A percentile compares a stretch with the other conserved stretches of the same genome.
phyloP scores from a whole-genome alignment of 2,329 filamentous ascomycete genomes.

The Rutstroemia sydowiana region DNA sequence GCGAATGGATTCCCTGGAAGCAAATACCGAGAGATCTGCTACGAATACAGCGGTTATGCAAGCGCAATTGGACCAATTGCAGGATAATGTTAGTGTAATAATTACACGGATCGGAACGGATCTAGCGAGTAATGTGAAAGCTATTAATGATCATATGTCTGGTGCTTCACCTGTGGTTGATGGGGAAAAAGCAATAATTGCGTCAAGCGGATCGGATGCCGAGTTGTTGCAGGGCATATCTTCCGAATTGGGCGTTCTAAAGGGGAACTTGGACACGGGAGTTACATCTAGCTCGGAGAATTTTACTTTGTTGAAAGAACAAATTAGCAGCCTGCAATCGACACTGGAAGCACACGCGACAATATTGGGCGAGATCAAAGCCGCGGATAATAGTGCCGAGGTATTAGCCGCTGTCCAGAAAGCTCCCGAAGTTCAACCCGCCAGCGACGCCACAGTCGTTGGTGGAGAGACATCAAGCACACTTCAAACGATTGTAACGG shows the following conservation, averaged over 20 bases:
- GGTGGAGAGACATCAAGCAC: not conserved
- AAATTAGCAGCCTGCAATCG: conserved; percentile 18
- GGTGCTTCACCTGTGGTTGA: not conserved
- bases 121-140: conserved; percentile 20
- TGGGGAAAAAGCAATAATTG: conserved; percentile 9
- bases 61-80: conserved; percentile 28
- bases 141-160: conserved; percentile 16
- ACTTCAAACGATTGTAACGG: conserved; percentile 13
- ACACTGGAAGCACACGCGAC: conserved; percentile 18
- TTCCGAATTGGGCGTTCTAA: conserved; percentile 17
- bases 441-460: not conserved
- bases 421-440: conserved; percentile 1
- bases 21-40: conserved; percentile 20
- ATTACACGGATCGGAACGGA: conserved; percentile 22
- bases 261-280: conserved; percentile 16
- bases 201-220: conserved; percentile 14
- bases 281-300: conserved; percentile 12
- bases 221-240: conserved; percentile 21
- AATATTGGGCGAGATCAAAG: conserved; percentile 19
- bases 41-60: conserved; percentile 23
- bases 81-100: conserved; percentile 23
- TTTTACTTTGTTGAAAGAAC: conserved; percentile 14
- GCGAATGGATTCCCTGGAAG: conserved; percentile 17
- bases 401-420: conserved; percentile 23
- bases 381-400: conserved; percentile 12